Percentiles rank a stretch among this genome's conserved stretches.
phyloP scores from a whole-genome alignment of 1,284 basidiomycete species.

The Earliella scabrosa region DNA sequence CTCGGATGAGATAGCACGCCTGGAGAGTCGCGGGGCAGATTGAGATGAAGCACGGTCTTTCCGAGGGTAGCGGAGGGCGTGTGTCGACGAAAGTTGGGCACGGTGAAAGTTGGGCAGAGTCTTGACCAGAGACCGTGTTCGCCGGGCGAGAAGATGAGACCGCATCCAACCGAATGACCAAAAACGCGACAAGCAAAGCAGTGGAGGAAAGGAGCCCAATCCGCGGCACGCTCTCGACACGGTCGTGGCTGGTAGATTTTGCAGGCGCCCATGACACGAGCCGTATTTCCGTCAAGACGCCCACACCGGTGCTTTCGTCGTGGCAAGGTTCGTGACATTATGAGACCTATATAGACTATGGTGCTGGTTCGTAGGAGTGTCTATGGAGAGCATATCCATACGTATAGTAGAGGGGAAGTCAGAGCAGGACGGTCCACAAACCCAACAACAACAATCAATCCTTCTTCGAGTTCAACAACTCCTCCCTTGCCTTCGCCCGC shows the following conservation, averaged over 20 bases:
- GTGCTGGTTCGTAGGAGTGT: constrained; percentile 17
- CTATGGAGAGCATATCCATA: constrained; percentile 16
- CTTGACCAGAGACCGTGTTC: constrained; percentile 53
- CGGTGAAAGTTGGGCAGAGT: constrained; percentile 38
- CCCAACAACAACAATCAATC: constrained; percentile 15
- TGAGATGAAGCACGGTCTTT: constrained; percentile 32
- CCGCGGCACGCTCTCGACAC: constrained; percentile 2
- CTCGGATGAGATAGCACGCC: constrained; percentile 37
- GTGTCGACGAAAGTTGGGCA: constrained; percentile 39
- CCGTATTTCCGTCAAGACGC: neutral
- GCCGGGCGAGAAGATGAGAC: constrained; percentile 54
- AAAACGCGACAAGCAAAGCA: constrained; percentile 7
- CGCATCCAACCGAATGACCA: constrained; percentile 60
- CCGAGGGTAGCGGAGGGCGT: constrained; percentile 40
- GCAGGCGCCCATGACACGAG: constrained; percentile 12
- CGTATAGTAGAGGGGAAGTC: constrained; percentile 18
- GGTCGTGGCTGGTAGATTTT: constrained; percentile 5
- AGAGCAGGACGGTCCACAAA: neutral
- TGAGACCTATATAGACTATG: constrained; percentile 15
- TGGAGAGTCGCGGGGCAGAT: constrained; percentile 35
- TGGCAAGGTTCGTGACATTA: constrained; percentile 12
- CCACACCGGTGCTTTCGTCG: neutral
- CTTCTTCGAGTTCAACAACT: constrained; percentile 33
- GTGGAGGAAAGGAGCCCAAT: constrained; percentile 4
- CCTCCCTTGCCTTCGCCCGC: constrained; percentile 70